Evolutionary conservation across 225 moss, liverwort and hornwort genomes (phyloP), one percentile per base, ranked within the genome.

Genomic region (Polytrichum formosum): DNA sequence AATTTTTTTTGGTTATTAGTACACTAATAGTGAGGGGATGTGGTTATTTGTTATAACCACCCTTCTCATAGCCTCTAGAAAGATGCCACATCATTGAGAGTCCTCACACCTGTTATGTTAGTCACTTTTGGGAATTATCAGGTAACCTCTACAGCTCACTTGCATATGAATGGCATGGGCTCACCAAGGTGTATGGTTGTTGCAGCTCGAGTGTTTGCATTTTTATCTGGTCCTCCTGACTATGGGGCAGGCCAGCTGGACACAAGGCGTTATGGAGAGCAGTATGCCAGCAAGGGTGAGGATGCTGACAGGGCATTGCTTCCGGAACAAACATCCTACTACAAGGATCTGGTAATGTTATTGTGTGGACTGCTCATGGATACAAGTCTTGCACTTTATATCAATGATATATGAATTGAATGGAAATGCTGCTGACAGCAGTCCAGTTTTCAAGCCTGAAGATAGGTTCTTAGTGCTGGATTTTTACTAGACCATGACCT

Each of bases 241-340:
- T 94, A 94, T 70, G 98, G 98, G 73, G 84, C 92, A 75, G 98
- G 98, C 69, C 94, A 92, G 70, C 75, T 98, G 81, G 98, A 98
- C 87, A 98, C 98, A 35, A 92, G 83, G 65, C 98, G 98, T 72
- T 98, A 98, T 70, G 91, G 94, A 75, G 98, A 98, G 80, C 98
- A 98, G 79, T 98, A 98, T 74, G 83, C 98, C 7, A 98, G 94
- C 80, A 98, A 86, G 81, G 82, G 94, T 64, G 90, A 91, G 79
- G 98, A 98, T 80, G 98, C 98, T 30, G 98, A 98, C 81, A 98
- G 89, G 81, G 98, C 98, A 72, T 87, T 98, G 55, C 98, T 98
- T 79, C 98, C 98, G 27, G 94, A 88, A 74, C 98, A 98, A 84
- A 94, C 98, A 37, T 72, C 98, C 26, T 98, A 92, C 73, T 98